These are phyloP conservation scores for Colletotrichum brevisporum DNA, from an alignment of 2,329 filamentous ascomycete species.

Conservation along the genomic window DNA sequence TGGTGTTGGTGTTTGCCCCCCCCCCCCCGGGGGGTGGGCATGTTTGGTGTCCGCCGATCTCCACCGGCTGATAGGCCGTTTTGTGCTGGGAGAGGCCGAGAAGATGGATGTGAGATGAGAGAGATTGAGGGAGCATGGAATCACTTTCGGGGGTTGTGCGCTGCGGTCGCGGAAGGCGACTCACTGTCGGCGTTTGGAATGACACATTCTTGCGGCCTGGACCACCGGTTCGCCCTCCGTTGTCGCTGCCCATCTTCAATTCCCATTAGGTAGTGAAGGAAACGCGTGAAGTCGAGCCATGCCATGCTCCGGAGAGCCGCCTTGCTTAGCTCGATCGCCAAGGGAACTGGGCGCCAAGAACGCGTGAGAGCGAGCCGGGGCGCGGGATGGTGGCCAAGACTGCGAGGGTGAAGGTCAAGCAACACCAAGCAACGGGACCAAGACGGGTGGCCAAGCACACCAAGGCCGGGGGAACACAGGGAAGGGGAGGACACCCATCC, in stretches of 20 bases:
- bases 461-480: slow-evolving; percentile 30
- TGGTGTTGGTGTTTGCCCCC: not conserved
- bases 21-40: slow-evolving; percentile 29
- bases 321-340: slow-evolving; percentile 31
- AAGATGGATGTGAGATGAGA: slow-evolving; percentile 2
- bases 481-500: not conserved
- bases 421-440: slow-evolving; percentile 31
- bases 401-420: not conserved
- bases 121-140: not conserved
- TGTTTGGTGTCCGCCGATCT: slow-evolving; percentile 11
- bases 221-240: slow-evolving; percentile 10
- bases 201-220: slow-evolving; percentile 5
- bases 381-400: slow-evolving; percentile 25
- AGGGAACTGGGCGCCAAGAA: slow-evolving; percentile 32
- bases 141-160: not conserved
- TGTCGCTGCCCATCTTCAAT: not conserved
- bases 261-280: not conserved
- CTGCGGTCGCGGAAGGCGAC: not conserved
- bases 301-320: slow-evolving; percentile 16
- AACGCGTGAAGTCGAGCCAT: not conserved
- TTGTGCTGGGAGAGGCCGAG: slow-evolving; percentile 18
- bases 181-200: not conserved
- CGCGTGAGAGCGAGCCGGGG: slow-evolving; percentile 10
- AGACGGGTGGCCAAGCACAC: slow-evolving; percentile 33
- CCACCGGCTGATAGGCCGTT: slow-evolving; percentile 32